These are phyloP conservation scores for Cyclotella atomus DNA, from an alignment of 108 stramenopile species.

Conservation along the genomic window DNA sequence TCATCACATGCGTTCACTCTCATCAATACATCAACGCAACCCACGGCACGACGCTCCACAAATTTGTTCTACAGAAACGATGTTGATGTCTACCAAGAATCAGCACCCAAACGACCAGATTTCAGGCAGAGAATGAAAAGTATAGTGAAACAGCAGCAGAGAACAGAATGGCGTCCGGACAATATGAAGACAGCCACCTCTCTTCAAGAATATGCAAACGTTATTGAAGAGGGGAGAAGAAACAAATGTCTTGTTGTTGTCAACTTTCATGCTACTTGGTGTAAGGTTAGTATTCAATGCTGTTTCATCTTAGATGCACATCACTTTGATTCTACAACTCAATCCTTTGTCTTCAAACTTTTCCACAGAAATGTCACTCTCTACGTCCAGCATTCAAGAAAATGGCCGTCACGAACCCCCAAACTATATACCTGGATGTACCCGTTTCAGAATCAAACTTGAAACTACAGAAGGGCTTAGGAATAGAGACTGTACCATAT, in stretches of 20 bases:
- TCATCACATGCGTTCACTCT: slow-evolving; percentile 8
- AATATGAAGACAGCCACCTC: slow-evolving; percentile 56
- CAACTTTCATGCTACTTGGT: slow-evolving; percentile 73
- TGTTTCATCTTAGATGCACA: too few relatives aligned
- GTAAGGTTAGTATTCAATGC: slow-evolving; percentile 75
- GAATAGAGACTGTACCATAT: slow-evolving; percentile 60
- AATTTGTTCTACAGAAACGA: slow-evolving; percentile 28
- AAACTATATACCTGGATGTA: slow-evolving; percentile 71
- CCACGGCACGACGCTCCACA: background rate
- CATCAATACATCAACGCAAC: background rate
- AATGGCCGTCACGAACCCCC: slow-evolving; percentile 41
- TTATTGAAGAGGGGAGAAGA: slow-evolving; percentile 57
- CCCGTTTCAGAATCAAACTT: slow-evolving; percentile 72
- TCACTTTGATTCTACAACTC: too few relatives aligned
- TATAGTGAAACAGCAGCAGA: slow-evolving; percentile 17
- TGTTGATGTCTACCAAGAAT: background rate
- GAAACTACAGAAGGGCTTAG: slow-evolving; percentile 72
- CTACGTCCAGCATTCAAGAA: slow-evolving; percentile 60
- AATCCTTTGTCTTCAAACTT: background rate
- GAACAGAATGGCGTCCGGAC: slow-evolving; percentile 27
- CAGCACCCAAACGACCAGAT: slow-evolving; percentile 17
- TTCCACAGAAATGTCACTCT: slow-evolving; percentile 60
- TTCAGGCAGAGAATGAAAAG: slow-evolving; percentile 41
- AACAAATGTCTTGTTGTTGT: slow-evolving; percentile 58
- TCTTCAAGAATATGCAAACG: slow-evolving; percentile 63